Percentiles rank a stretch among this genome's conserved stretches.
Evolutionary conservation across 31 red algal genomes (phyloP).

Genomic region (Bonnemaisonia californica): DNA sequence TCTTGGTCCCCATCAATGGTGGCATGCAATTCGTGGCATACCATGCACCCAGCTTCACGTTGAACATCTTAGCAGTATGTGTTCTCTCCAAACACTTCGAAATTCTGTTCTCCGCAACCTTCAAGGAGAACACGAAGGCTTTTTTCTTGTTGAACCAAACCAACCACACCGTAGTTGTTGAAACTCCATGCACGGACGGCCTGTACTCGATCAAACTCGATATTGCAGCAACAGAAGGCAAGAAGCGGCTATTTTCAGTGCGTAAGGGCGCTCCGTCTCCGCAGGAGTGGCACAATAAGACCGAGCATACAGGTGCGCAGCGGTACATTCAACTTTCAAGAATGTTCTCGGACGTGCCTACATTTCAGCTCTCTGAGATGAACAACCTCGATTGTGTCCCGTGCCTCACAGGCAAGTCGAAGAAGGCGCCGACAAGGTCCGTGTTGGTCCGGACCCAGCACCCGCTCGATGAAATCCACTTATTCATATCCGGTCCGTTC

Average conservation of each 20-base stretch:
- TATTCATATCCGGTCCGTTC: neutral
- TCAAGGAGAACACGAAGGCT: no score
- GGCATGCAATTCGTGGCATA: neutral
- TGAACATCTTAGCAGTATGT: neutral
- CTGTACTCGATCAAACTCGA: no score
- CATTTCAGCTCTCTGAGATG: neutral
- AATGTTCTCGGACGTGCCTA: neutral
- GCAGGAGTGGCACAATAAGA: neutral
- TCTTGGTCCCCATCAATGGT: neutral
- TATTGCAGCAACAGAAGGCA: no score
- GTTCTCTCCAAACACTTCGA: conserved; percentile 9
- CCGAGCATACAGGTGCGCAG: neutral
- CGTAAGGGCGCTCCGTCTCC: no score
- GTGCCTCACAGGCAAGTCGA: neutral
- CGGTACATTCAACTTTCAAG: neutral
- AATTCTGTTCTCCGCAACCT: neutral
- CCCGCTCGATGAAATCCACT: neutral
- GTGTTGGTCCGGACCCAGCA: neutral
- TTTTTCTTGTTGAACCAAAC: no score
- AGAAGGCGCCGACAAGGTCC: neutral
- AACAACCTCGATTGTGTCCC: neutral
- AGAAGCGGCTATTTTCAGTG: no score
- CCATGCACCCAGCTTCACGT: neutral
- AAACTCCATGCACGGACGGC: no score
- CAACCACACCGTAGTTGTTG: no score